Conservation (phyloP, 2,329 filamentous ascomycete species). For the Paraconiothyrium brasiliense region DNA sequence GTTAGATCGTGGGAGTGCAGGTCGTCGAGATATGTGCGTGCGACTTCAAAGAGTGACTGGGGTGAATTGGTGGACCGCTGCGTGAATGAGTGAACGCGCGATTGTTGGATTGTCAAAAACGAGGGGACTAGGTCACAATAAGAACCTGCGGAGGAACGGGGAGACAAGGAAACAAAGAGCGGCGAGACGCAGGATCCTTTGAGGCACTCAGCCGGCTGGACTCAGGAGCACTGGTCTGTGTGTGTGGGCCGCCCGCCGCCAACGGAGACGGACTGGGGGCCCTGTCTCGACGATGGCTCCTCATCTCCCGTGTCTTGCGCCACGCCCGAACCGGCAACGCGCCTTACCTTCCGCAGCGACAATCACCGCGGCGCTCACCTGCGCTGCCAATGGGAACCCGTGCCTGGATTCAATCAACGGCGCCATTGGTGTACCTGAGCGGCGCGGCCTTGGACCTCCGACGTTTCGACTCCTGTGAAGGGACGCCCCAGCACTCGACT, state of each 20-base stretch:
- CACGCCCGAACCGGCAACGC: constrained; percentile 17
- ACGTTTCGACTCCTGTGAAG: constrained; percentile 20
- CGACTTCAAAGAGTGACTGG: constrained; percentile 23
- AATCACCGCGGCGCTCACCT: constrained; percentile 35
- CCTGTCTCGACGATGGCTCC: constrained; percentile 14
- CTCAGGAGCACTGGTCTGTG: constrained; percentile 29
- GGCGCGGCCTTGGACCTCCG: constrained; percentile 15
- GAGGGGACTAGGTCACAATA: constrained; percentile 29
- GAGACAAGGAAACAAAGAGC: constrained; percentile 32
- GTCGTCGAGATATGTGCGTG: constrained; percentile 24
- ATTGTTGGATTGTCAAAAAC: constrained; percentile 31
- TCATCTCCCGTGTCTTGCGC: constrained; percentile 25
- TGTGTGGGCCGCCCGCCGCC: constrained; percentile 17
- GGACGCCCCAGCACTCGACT: too few relatives aligned
- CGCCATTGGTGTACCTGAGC: constrained; percentile 45
- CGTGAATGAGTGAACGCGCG: constrained; percentile 53
- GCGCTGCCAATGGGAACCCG: constrained; percentile 34
- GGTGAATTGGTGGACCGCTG: constrained; percentile 34
- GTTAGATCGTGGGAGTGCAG: constrained; percentile 8
- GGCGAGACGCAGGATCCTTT: constrained; percentile 32
- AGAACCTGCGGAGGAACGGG: constrained; percentile 39
- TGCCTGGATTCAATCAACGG: constrained; percentile 25
- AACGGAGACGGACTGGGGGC: constrained; percentile 22
- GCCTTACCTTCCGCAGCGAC: constrained; percentile 2
- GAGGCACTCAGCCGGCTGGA: constrained; percentile 24